Base-by-base conservation (phyloP, 2,329 filamentous ascomycete genomes). In the Hypoxylon sp. region DNA sequence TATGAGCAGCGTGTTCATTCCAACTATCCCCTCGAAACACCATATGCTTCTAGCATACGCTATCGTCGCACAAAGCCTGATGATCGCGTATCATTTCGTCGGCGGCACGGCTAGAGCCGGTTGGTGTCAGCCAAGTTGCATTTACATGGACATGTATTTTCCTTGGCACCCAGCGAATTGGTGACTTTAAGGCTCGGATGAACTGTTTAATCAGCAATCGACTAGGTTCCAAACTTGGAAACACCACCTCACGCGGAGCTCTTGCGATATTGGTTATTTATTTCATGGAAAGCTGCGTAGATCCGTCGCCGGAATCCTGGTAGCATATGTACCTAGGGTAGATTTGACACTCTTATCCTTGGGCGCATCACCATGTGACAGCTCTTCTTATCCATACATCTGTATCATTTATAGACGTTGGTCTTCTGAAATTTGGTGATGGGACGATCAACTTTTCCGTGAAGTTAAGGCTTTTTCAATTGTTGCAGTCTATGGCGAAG, bases 21-120 rank as follows among this genome's bases (percentile, higher is more conserved):
- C 59, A 8, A 77, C 73, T n/a, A 77, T 71, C 52, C 78, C 75
- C 44, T 70, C 72, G 6, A 69, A 68, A 56, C 80, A 31, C 15
- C 56, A n/a, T 63, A 54, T 74, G 76, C 37, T 60, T 79, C 75
- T 62, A 75, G 67, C 59, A 70, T 2, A 65, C 52, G 4, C 66
- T 77, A 35, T 75, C 69, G 35, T 77, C 75, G 2, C 56, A 42
- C 17, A 74, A 52, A 77, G 66, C 51, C 74, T 74, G 7, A 67
- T 71, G 6, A 71, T 60, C 42, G 24, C 72, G 48, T 60, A 72
- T 62, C 71, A 78, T 70, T 35, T 77, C 24, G 6, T 70, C 52
- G 53, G 72, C 56, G 54, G 37, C 64, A 72, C 66, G 56, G 37
- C 67, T 19, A 70, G 52, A 75, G 59, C 17, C 68, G 55, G 58